Conservation (phyloP, 352 stramenopile genomes). For the Salisapilia sapeloensis region DNA sequence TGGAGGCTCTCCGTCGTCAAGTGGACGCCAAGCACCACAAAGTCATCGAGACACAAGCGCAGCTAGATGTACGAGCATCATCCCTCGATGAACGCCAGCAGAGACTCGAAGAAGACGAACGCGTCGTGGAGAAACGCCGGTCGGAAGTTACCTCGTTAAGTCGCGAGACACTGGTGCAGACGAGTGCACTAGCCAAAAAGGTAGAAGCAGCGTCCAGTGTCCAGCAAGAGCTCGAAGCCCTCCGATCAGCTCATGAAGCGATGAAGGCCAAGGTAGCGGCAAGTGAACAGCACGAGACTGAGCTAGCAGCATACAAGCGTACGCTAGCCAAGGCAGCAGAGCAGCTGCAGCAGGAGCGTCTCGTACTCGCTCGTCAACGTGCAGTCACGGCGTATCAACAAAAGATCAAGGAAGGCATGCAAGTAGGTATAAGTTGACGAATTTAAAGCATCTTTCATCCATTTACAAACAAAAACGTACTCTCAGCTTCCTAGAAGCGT, state of each 20-base stretch:
- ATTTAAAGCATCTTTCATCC: no score
- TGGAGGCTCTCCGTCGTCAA: slow-evolving; percentile 36
- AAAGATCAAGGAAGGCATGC: slow-evolving; percentile 43
- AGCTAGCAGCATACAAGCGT: slow-evolving; percentile 25
- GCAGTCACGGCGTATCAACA: slow-evolving; percentile 58
- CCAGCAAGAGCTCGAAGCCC: slow-evolving; percentile 16
- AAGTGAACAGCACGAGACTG: slow-evolving; percentile 11
- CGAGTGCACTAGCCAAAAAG: slow-evolving; percentile 17
- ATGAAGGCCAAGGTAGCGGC: slow-evolving; percentile 11
- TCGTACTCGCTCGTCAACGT: slow-evolving; percentile 55
- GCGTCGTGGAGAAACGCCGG: slow-evolving; percentile 20
- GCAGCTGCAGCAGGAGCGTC: slow-evolving; percentile 47
- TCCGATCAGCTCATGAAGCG: slow-evolving; percentile 18
- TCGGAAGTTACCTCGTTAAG: slow-evolving; percentile 38
- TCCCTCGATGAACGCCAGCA: slow-evolving; percentile 30
- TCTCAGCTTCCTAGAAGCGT: no score
- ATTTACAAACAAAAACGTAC: no score
- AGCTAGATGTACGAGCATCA: slow-evolving; percentile 22
- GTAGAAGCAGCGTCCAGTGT: slow-evolving; percentile 15
- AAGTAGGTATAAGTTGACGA: no score
- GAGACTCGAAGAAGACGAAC: slow-evolving; percentile 27
- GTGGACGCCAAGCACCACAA: slow-evolving; percentile 30
- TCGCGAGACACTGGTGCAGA: slow-evolving; percentile 45
- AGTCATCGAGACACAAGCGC: slow-evolving; percentile 37
- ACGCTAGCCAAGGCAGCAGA: slow-evolving; percentile 25